Percentiles rank a stretch among this genome's conserved stretches.
Evolutionary conservation across 2,329 filamentous ascomycete species (phyloP).

Genomic region (Trichoderma sp.): DNA sequence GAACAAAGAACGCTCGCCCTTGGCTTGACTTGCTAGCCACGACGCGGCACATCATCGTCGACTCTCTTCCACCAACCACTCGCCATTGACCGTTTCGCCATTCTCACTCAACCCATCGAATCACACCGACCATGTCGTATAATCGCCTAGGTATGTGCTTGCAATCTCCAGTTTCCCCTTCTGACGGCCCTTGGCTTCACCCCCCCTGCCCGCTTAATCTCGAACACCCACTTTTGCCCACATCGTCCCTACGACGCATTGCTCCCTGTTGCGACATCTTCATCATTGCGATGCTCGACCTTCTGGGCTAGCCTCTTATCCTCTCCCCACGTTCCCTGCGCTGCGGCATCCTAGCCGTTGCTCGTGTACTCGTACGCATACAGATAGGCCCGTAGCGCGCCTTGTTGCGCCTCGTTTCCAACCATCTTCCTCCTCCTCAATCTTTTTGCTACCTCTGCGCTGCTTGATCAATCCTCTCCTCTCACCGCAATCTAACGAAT

Average conservation of each 20-base stretch:
- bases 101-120: not conserved
- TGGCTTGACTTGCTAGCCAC: not conserved
- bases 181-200: slow-evolving; percentile 20
- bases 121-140: slow-evolving; percentile 59
- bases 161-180: slow-evolving; percentile 25
- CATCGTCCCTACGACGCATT: not conserved
- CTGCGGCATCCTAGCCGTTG: not conserved
- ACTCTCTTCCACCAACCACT: not conserved
- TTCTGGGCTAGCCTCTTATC: slow-evolving; percentile 10
- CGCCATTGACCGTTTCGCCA: not conserved
- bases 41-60: not conserved
- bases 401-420: not conserved
- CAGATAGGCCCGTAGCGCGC: slow-evolving; percentile 4
- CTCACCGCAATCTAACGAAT: slow-evolving; percentile 17
- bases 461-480: not conserved
- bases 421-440: not conserved
- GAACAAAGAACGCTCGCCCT: not conserved
- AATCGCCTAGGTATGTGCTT: slow-evolving; percentile 65
- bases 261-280: slow-evolving; percentile 17
- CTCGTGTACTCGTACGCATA: not conserved
- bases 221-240: slow-evolving; percentile 19
- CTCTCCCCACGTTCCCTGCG: slow-evolving; percentile 1
- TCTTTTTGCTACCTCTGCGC: not conserved
- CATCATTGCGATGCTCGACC: slow-evolving; percentile 9
- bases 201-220: slow-evolving; percentile 21